These are phyloP conservation scores for Monilinia fructicola DNA, from an alignment of 2,329 filamentous ascomycete species.

Conservation along the genomic window DNA sequence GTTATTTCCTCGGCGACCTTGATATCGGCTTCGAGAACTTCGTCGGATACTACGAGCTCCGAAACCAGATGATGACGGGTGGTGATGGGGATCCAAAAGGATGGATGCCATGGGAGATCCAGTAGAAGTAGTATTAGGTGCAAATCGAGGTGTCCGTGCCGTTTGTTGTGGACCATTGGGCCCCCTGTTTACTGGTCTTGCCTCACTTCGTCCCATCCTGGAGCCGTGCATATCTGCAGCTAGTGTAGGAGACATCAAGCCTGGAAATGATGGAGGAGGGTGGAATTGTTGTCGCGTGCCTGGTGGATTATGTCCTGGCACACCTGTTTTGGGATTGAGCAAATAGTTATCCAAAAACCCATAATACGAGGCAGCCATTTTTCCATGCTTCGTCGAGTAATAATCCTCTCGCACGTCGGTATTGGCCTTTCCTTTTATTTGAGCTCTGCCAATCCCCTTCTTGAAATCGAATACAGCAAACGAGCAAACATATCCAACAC, in stretches of 20 bases:
- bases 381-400: conserved; percentile 91
- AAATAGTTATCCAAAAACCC: conserved; percentile 93
- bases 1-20: conserved; percentile 45
- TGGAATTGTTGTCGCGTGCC: conserved; percentile 63
- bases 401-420: conserved; percentile 80
- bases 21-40: conserved; percentile 47
- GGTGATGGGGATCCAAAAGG: conserved; percentile 73
- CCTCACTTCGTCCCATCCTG: conserved; percentile 48
- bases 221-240: conserved; percentile 57
- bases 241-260: conserved; percentile 61
- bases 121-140: conserved; percentile 40
- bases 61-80: conserved; percentile 55
- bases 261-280: conserved; percentile 73
- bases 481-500: conserved; percentile 92
- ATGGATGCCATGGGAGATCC: conserved; percentile 66
- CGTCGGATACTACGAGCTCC: conserved; percentile 50
- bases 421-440: conserved; percentile 41
- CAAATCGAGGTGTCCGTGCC: conserved; percentile 47
- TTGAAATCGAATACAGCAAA: conserved; percentile 98
- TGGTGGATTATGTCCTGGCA: conserved; percentile 59
- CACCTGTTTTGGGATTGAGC: conserved; percentile 67
- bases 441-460: conserved; percentile 63
- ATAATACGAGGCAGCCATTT: conserved; percentile 97
- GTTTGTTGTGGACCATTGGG: conserved; percentile 38
- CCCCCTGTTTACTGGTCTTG: conserved; percentile 46